Evolutionary conservation across 2,329 filamentous ascomycete genomes (phyloP).

Genomic region (Thyridium curvatum): DNA sequence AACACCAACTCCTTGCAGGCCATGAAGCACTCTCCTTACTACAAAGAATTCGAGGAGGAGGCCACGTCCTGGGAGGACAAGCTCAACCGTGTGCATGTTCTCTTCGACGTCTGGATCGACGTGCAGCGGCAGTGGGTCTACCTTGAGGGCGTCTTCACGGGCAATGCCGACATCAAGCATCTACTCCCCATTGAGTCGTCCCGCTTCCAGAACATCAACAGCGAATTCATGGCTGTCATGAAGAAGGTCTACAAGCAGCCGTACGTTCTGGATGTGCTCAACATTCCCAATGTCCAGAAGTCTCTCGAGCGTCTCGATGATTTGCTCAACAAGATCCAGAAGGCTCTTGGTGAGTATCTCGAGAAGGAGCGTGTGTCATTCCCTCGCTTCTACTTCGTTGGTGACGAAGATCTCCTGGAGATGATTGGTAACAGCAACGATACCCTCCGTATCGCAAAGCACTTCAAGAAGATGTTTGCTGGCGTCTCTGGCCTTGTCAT

Average conservation of each 20-base stretch:
- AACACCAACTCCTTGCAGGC: constrained; percentile 96
- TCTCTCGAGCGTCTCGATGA: constrained; percentile 94
- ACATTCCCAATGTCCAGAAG: constrained; percentile 93
- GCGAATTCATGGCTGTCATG: constrained; percentile 97
- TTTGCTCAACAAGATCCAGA: constrained; percentile 97
- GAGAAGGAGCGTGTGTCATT: constrained; percentile 97
- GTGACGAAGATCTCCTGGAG: constrained; percentile 94
- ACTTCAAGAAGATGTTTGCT: constrained; percentile 99
- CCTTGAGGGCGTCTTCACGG: constrained; percentile 96
- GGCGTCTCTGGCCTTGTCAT: constrained; percentile 85
- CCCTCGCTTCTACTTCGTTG: constrained; percentile 98
- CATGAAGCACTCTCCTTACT: constrained; percentile 98
- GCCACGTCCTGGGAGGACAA: constrained; percentile 97
- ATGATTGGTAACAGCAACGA: constrained; percentile 99
- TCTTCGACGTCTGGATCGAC: constrained; percentile 99
- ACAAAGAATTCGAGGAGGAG: constrained; percentile 98
- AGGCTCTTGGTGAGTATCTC: constrained; percentile 95
- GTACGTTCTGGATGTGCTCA: constrained; percentile 90
- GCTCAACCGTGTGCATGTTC: constrained; percentile 90
- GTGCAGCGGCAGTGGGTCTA: constrained; percentile 99
- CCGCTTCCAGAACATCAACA: constrained; percentile 98
- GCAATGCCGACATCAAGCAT: constrained; percentile 98
- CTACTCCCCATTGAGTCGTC: constrained; percentile 93
- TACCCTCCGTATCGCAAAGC: constrained; percentile 90
- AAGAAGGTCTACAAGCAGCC: constrained; percentile 98